These are phyloP conservation scores for Aspergillus taichungensis DNA, from an alignment of 495 filamentous ascomycete genomes.

Conservation along the genomic window DNA sequence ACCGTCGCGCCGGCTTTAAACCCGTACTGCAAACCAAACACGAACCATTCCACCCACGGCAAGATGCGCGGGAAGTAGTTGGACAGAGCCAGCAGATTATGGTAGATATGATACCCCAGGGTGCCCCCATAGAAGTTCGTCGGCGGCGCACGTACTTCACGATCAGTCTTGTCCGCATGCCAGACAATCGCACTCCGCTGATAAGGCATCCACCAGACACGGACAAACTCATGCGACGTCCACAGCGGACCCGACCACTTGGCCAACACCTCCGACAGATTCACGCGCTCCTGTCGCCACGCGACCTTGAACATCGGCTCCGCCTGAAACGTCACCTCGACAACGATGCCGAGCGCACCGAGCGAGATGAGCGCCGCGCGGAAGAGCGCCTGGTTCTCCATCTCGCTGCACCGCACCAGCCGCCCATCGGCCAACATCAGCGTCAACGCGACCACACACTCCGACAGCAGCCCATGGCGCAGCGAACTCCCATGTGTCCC, in stretches of 20 bases:
- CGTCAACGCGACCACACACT: conserved; percentile 60
- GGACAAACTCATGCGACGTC: conserved; percentile 77
- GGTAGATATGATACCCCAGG: conserved; percentile 81
- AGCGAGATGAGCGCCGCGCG: conserved; percentile 80
- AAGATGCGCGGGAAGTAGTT: conserved; percentile 72
- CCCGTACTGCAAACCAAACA: conserved; percentile 93
- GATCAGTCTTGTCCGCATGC: conserved; percentile 66
- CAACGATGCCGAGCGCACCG: conserved; percentile 83
- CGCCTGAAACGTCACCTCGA: conserved; percentile 77
- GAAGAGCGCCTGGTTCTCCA: conserved; percentile 69
- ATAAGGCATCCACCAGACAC: conserved; percentile 98
- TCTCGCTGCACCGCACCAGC: conserved; percentile 60
- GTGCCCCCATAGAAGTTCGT: conserved; percentile 68
- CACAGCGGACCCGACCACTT: conserved; percentile 71
- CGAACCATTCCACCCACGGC: conserved; percentile 84
- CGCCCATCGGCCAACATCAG: conserved; percentile 80
- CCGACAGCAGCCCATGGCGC: conserved; percentile 72
- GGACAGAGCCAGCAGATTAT: conserved; percentile 70
- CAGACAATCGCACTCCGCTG: conserved; percentile 77
- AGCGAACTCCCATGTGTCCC: conserved; percentile 88
- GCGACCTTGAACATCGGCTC: conserved; percentile 67
- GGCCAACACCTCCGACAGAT: conserved; percentile 54
- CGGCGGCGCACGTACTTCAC: conserved; percentile 37
- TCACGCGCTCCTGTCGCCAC: conserved; percentile 74
- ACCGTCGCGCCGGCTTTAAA: conserved; percentile 56